Percentiles rank a stretch among this genome's conserved stretches.
Conservation (phyloP, 2,329 filamentous ascomycete genomes). For the Arthrocladium fulminans region DNA sequence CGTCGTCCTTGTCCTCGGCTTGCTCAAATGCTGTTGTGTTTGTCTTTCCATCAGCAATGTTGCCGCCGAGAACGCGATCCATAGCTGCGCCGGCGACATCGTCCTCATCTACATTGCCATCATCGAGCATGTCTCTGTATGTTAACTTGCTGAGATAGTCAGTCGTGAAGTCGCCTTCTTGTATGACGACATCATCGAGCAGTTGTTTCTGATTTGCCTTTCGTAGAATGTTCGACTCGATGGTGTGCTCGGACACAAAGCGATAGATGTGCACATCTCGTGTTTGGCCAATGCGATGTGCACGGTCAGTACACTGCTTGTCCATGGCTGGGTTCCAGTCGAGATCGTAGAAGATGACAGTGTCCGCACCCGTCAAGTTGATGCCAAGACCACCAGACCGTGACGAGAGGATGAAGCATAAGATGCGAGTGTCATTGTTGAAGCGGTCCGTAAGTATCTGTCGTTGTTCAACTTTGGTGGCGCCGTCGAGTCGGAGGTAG, state of each 20-base stretch:
- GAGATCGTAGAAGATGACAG: conserved; percentile 96
- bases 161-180: conserved; percentile 95
- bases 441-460: conserved; percentile 94
- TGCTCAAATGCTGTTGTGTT: conserved; percentile 71
- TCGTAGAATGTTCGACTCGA: conserved; percentile 93
- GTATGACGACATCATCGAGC: conserved; percentile 95
- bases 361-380: conserved; percentile 92
- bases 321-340: conserved; percentile 99
- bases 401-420: conserved; percentile 91
- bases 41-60: conserved; percentile 28
- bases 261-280: conserved; percentile 97
- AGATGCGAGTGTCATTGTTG: conserved; percentile 85
- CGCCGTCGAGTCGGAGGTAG: conserved; percentile 91
- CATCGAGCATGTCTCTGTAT: conserved; percentile 58
- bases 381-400: conserved; percentile 91
- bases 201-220: conserved; percentile 97
- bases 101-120: conserved; percentile 32
- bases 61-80: conserved; percentile 70
- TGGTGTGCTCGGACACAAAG: conserved; percentile 84
- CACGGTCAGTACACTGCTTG: conserved; percentile 96
- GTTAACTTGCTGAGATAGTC: conserved; percentile 80
- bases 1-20: conserved; percentile 87
- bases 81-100: conserved; percentile 73
- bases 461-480: conserved; percentile 89
- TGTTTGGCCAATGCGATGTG: conserved; percentile 94